A percentile compares a stretch with the other conserved stretches of the same genome.
phyloP scores from a whole-genome alignment of 306 rosid genomes.

The Spatholobus suberectus region DNA sequence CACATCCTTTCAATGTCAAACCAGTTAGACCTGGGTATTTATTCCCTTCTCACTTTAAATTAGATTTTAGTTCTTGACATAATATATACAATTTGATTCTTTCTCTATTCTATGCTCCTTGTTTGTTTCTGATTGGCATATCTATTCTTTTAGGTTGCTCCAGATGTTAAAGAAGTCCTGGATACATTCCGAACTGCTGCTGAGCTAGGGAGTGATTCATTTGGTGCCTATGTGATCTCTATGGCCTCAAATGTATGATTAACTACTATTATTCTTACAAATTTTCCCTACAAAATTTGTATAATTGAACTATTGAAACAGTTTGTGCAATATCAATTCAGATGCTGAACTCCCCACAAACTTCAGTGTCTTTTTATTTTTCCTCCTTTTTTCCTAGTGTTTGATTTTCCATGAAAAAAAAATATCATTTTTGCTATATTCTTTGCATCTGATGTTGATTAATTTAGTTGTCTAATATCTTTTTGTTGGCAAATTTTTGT shows the following conservation, averaged over 20 bases:
- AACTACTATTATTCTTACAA: slow-evolving; percentile 13
- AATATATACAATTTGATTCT: slow-evolving; percentile 49
- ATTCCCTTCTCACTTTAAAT: background rate
- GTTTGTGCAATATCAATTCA: background rate
- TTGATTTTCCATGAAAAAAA: background rate
- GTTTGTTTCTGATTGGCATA: slow-evolving; percentile 10
- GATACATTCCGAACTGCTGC: slow-evolving; percentile 78
- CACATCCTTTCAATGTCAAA: slow-evolving; percentile 16
- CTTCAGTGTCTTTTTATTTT: background rate
- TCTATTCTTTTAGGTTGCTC: slow-evolving; percentile 62
- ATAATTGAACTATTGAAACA: background rate
- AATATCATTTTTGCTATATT: background rate
- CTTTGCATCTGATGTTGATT: background rate
- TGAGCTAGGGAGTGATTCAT: slow-evolving; percentile 80
- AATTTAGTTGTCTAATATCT: slow-evolving; percentile 15
- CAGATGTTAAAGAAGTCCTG: slow-evolving; percentile 72
- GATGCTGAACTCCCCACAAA: background rate
- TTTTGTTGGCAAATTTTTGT: slow-evolving; percentile 7
- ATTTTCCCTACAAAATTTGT: background rate
- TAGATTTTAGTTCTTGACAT: background rate
- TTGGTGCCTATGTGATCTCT: slow-evolving; percentile 95
- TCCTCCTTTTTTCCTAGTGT: background rate
- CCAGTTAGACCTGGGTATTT: slow-evolving; percentile 3
- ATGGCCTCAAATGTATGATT: slow-evolving; percentile 85
- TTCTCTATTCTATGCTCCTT: background rate